These are phyloP conservation scores for Starmera dryadoides DNA, from an alignment of 805 yeast genomes.

Conservation along the genomic window DNA sequence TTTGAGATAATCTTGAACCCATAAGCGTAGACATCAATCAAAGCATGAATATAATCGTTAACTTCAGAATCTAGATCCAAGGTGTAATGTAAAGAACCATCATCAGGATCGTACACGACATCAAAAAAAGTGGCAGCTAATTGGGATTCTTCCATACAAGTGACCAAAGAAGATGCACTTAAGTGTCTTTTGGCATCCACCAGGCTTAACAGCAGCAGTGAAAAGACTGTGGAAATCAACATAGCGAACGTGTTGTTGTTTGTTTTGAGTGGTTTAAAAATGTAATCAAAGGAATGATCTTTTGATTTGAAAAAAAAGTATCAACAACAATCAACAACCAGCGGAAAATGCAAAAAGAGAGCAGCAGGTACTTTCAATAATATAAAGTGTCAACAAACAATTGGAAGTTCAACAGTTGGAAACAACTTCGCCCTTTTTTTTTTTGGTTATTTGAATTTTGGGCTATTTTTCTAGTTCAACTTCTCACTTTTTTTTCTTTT, in stretches of 20 bases:
- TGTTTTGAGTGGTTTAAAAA: too few relatives aligned
- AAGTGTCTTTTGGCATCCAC: conserved; percentile 24
- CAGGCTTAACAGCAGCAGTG: not conserved
- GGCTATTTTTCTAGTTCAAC: too few relatives aligned
- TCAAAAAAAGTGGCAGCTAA: conserved; percentile 68
- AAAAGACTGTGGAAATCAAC: not conserved
- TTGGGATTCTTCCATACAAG: conserved; percentile 75
- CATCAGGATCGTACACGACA: conserved; percentile 70
- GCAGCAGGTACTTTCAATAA: too few relatives aligned
- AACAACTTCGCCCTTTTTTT: too few relatives aligned
- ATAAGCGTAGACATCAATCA: conserved; percentile 73
- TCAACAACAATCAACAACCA: too few relatives aligned
- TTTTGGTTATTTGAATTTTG: not conserved
- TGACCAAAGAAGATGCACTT: conserved; percentile 70
- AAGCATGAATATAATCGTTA: conserved; percentile 59
- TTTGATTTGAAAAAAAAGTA: too few relatives aligned
- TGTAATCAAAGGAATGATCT: too few relatives aligned
- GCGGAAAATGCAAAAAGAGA: too few relatives aligned
- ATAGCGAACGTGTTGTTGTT: not conserved
- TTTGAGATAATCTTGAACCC: conserved; percentile 66
- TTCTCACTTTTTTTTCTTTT: not conserved
- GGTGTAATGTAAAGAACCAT: conserved; percentile 57
- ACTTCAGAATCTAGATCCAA: conserved; percentile 66
- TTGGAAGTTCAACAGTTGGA: too few relatives aligned
- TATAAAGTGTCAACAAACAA: too few relatives aligned